These are phyloP conservation scores for Beauveria scarabaeidicola DNA, from an alignment of 2,329 filamentous ascomycete species.

Conservation along the genomic window DNA sequence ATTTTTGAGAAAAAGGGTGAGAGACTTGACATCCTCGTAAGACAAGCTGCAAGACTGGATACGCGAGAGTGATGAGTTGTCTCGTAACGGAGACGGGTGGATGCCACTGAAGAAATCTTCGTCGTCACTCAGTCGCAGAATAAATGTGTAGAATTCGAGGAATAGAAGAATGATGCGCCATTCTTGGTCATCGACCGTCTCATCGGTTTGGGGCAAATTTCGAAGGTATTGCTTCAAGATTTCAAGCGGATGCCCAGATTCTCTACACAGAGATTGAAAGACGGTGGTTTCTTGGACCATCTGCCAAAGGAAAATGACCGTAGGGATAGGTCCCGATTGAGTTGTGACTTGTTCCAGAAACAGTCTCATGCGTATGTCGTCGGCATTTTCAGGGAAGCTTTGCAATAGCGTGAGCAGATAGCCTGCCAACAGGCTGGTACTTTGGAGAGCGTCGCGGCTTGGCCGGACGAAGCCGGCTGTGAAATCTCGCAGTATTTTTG, in stretches of 20 bases:
- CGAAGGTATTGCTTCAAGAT: conserved; percentile 25
- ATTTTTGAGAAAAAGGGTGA: conserved; percentile 83
- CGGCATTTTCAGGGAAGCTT: conserved; percentile 71
- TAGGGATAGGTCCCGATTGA: conserved; percentile 47
- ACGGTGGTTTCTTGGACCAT: conserved; percentile 38
- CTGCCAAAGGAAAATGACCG: conserved; percentile 69
- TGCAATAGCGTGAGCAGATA: conserved; percentile 80
- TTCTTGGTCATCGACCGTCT: conserved; percentile 40
- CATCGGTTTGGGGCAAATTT: conserved; percentile 15
- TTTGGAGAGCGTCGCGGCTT: conserved; percentile 23
- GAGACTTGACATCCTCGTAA: conserved; percentile 58
- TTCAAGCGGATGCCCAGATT: conserved; percentile 21
- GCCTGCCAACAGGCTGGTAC: conserved; percentile 63
- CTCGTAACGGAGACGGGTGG: conserved; percentile 29
- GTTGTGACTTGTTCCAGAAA: conserved; percentile 49
- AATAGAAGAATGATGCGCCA: conserved; percentile 89
- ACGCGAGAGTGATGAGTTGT: conserved; percentile 34
- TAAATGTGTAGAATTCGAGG: conserved; percentile 87
- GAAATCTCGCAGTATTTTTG: conserved; percentile 30
- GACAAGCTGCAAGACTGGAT: conserved; percentile 59
- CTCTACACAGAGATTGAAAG: conserved; percentile 23
- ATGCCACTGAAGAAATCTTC: conserved; percentile 78
- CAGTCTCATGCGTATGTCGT: conserved; percentile 91
- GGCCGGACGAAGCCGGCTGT: conserved; percentile 24
- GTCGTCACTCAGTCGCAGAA: conserved; percentile 87